These are phyloP conservation scores for Akanthomyces uredinophilus DNA, from an alignment of 2,329 filamentous ascomycete genomes.

Conservation along the genomic window DNA sequence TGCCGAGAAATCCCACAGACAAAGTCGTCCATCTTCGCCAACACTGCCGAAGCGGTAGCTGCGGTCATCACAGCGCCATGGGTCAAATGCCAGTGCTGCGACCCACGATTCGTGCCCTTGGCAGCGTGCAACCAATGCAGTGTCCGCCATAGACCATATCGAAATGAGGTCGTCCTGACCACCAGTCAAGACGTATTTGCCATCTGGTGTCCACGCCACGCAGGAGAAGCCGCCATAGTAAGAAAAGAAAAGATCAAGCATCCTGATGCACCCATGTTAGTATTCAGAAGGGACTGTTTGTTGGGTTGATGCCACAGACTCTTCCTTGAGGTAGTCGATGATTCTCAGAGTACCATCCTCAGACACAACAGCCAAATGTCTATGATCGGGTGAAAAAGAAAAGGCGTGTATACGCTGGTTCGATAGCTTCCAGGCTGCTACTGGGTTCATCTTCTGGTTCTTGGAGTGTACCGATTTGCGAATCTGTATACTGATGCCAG, in stretches of 20 bases:
- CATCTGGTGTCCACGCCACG: slow-evolving; percentile 96
- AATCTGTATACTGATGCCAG: slow-evolving; percentile 57
- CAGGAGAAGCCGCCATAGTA: slow-evolving; percentile 93
- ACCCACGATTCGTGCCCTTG: slow-evolving; percentile 97
- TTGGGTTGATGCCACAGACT: slow-evolving; percentile 47
- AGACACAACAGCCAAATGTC: slow-evolving; percentile 81
- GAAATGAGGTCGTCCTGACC: slow-evolving; percentile 94
- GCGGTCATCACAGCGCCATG: slow-evolving; percentile 91
- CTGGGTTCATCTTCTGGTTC: slow-evolving; percentile 89
- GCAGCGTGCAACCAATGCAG: slow-evolving; percentile 80
- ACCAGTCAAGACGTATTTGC: slow-evolving; percentile 90
- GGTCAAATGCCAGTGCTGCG: slow-evolving; percentile 87
- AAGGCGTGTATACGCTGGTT: slow-evolving; percentile 88
- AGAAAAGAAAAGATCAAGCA: slow-evolving; percentile 81
- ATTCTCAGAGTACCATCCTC: slow-evolving; percentile 88
- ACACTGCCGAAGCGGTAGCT: slow-evolving; percentile 96
- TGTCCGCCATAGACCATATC: slow-evolving; percentile 87
- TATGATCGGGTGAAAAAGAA: slow-evolving; percentile 83
- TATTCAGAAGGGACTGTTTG: too few relatives aligned
- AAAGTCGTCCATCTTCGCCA: slow-evolving; percentile 83
- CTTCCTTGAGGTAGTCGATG: slow-evolving; percentile 86
- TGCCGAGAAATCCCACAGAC: slow-evolving; percentile 96
- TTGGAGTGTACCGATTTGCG: slow-evolving; percentile 89
- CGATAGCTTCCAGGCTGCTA: slow-evolving; percentile 87
- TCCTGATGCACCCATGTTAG: slow-evolving; percentile 39